A percentile compares a stretch with the other conserved stretches of the same genome.
Evolutionary conservation across 345 rosid species (phyloP).

Genomic region (Linum usitatissimum): DNA sequence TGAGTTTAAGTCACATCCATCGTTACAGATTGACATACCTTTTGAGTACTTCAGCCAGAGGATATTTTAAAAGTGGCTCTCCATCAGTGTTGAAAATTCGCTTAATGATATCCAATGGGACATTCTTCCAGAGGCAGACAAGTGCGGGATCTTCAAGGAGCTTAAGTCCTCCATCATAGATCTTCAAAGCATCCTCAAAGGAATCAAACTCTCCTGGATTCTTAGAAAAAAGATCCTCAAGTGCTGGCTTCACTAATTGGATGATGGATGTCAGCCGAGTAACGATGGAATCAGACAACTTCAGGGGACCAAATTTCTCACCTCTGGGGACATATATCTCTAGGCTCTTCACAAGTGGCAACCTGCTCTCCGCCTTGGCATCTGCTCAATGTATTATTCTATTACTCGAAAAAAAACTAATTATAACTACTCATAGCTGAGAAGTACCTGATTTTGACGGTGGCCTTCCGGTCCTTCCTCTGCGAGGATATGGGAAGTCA

Average conservation of each 20-base stretch:
- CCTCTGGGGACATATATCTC: slow-evolving; percentile 32
- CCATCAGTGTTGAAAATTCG: slow-evolving; percentile 27
- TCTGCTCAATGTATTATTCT: slow-evolving; percentile 15
- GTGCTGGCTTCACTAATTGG: slow-evolving; percentile 28
- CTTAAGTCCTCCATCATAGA: slow-evolving; percentile 31
- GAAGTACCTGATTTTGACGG: slow-evolving; percentile 22
- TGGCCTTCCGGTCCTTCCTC: slow-evolving; percentile 38
- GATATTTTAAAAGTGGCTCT: slow-evolving; percentile 24
- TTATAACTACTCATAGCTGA: background rate
- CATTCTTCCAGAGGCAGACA: slow-evolving; percentile 14
- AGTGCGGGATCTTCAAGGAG: slow-evolving; percentile 18
- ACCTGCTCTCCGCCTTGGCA: slow-evolving; percentile 25
- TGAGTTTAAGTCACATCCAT: background rate
- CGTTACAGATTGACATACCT: slow-evolving; percentile 14
- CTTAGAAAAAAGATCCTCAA: slow-evolving; percentile 20
- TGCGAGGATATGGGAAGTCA: slow-evolving; percentile 36
- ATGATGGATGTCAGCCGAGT: slow-evolving; percentile 26
- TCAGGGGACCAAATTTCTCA: slow-evolving; percentile 34
- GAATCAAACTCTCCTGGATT: slow-evolving; percentile 35
- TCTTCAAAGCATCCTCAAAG: slow-evolving; percentile 24
- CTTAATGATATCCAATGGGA: slow-evolving; percentile 31
- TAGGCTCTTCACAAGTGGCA: slow-evolving; percentile 21
- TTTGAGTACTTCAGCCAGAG: slow-evolving; percentile 32
- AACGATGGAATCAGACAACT: slow-evolving; percentile 31
- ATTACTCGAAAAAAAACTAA: too few species aligned